phyloP scores from a whole-genome alignment of 139 green algal genomes.

The Gonium pectorale region DNA sequence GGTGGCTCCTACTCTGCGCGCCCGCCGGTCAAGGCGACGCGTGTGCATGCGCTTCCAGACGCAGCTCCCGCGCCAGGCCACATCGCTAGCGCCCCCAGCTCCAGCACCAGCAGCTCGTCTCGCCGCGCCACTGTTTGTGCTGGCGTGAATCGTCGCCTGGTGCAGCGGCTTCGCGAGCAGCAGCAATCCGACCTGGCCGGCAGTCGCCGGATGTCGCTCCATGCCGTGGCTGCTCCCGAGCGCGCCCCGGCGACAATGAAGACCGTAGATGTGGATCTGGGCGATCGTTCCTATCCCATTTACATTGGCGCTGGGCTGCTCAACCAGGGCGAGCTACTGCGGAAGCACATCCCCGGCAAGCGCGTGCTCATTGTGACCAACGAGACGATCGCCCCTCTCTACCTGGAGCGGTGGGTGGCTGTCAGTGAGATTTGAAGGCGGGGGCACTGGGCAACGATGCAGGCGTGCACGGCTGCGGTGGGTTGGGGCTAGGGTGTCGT shows the following conservation, averaged over 20 bases:
- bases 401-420: conserved; percentile 82
- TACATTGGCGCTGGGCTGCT: conserved; percentile 94
- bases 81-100: conserved; percentile 2
- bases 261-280: conserved; percentile 86
- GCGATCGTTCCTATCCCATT: conserved; percentile 96
- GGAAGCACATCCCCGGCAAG: conserved; percentile 91
- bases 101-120: not conserved
- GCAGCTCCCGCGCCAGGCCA: not conserved
- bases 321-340: conserved; percentile 77
- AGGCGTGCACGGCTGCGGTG: no score
- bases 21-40: not conserved
- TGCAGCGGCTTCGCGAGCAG: conserved; percentile 41
- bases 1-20: conserved; percentile 13
- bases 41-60: not conserved
- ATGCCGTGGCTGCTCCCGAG: conserved; percentile 27
- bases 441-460: no score
- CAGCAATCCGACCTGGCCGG: not conserved
- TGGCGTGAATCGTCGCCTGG: conserved; percentile 35
- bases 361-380: conserved; percentile 97
- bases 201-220: not conserved
- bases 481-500: no score
- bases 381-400: conserved; percentile 92
- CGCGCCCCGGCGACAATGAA: conserved; percentile 48
- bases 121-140: not conserved
- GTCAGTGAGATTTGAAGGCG: not conserved